Evolutionary conservation across 2,329 filamentous ascomycete genomes (phyloP), one percentile per base, ranked within the genome.

Genomic region (Trichoderma lentiforme): DNA sequence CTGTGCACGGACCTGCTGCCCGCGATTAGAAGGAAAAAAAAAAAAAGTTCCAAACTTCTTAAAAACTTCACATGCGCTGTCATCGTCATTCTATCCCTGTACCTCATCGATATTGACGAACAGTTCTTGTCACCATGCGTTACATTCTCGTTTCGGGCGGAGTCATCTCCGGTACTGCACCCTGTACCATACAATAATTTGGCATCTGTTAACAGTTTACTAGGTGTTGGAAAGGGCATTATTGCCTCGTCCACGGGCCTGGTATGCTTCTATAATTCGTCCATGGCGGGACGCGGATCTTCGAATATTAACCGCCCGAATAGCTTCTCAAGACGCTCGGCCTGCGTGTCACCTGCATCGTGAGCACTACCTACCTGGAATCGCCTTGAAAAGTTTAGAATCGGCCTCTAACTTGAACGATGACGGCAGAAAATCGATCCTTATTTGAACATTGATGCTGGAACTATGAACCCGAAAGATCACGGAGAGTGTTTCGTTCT

Each of bases 401-500:
- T 14, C 15, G 9, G 5, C 6, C 21, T 12, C 60, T 63, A 63
- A 63, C 60, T 12, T 34, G 7, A 28, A 63, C 24, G 34, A 63
- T 43, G 67, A 75, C 73, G 68, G 24, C 18, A 61, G n/a, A 24
- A 78, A 65, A 86, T 87, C 72, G 86, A 88, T 75, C 84, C 84
- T 7, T 86, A 86, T 75, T 76, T 86, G 64, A 85, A 84, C 74
- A 81, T 81, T 34, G 80, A 81, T 74, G 79, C 79, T 36, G 76
- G 76, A 26, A 74, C 74, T 1, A 57, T 80, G 51, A 75, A 75
- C 34, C 81, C 81, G 7, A 76, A 80, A 14, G 80, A 82, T 81
- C 94, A 97, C 80, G 95, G 95, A 75, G 95, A 97, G 83, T 92
- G 92, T 76, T 97, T 95, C 79, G 95, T 98, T 63, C 88, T 96